Evolutionary conservation across 164 flowering plant genomes (phyloP), one percentile per base, ranked within the genome.

Genomic region (Macadamia tetraphylla): DNA sequence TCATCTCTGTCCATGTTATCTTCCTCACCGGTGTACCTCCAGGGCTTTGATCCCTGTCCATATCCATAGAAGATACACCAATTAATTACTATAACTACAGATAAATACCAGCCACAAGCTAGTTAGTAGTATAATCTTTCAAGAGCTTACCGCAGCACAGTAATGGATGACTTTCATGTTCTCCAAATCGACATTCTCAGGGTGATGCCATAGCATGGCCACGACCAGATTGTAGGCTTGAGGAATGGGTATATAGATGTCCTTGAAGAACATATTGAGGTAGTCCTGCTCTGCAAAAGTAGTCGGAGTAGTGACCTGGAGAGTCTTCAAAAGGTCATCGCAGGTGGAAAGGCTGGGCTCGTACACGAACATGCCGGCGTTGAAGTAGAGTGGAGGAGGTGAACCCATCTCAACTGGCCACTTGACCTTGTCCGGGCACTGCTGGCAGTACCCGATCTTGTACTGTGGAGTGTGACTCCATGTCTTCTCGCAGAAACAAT

Each of bases 201-300:
- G 88, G 64, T 87, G 88, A 2, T 82, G 79, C 88, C 89, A 86
- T 15, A 87, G 61, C 86, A 87, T 80, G 0, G 88, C 87, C 64
- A 84, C 10, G 0, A 85, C 85, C 0, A 85, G 79, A 67, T 85
- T 87, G 79, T 87, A 84, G 1, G 60, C 66, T 0, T 52, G 31
- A 29, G 88, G 86, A 48, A 87, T 75, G 6, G 88, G 89, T 75
- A 73, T 81, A 81, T 81, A 84, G 17, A 76, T 68, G 43, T 84
- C 84, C 76, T 51, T 79, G 29, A 87, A 87, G 74, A 69, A 87
- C 83, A 79, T 77, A 79, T 87, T 87, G 82, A 87, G 52, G 40
- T 79, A 91, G 66, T 91, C 97, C 94, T 90, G 76, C 73, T 88
- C 93, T 2, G 96, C 93, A 67, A 87, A 87, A 17, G 91, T 80